Base-by-base conservation (phyloP, 805 yeast species). In the Pichia kluyveri region DNA sequence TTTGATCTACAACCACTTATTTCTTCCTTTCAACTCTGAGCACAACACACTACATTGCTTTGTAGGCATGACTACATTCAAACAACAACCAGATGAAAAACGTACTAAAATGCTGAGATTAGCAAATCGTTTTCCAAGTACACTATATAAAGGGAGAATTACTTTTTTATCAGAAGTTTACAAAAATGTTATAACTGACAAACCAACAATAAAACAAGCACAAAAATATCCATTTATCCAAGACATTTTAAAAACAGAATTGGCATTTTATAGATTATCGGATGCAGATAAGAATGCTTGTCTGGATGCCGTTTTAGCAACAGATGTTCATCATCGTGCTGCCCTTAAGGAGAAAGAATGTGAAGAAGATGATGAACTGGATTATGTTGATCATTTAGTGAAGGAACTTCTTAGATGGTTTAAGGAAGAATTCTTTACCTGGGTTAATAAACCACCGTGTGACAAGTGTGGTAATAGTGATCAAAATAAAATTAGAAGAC, bases 371-470 rank as follows among this genome's bases (percentile, higher is more conserved):
- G 38, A 31, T 8, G 50, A 51, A 0, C 66, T 69, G 54, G 72
- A 76, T 17, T 71, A 77, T 48, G 72, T 76, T 38, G 91, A 84
- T 58, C 67, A 73, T 30, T 53, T 84, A 3, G 83, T 83, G 1
- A 69, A 68, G 52, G 83, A 77, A 51, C 59, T 82, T 32, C 64
- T 84, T 14, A 64, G 71, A 42, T 84, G 87, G 82, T 91, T 83
- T 68, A 88, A 87, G 56, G 69, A 80, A 38, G 82, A 78, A 39
- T 89, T 86, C 67, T 91, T 91, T 67, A 69, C 66, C 28, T 91
- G 98, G 98, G 81, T 86, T 9, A 83, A 84, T 56, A 72, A 73
- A 37, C 88, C 93, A 0, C 60, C 69, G 11, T 86, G 96, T 55
- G 59, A 67, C 0, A 44, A 45, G 0, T 85, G 95, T 61, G 71